Conservation (phyloP, 352 stramenopile genomes). For the Aphanomyces invadans region DNA sequence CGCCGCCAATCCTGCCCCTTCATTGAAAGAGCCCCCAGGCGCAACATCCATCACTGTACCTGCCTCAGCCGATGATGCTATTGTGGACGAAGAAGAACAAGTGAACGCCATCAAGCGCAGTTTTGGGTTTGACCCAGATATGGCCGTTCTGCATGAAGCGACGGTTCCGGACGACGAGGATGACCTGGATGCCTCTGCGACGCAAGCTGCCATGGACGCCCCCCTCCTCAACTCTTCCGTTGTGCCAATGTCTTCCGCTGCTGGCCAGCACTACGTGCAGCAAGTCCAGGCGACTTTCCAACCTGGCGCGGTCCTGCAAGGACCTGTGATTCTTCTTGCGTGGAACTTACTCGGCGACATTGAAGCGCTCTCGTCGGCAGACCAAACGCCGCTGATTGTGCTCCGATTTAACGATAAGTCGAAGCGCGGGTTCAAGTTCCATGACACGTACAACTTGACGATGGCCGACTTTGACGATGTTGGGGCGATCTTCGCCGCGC, state of each 20-base stretch:
- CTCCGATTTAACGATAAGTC: constrained; percentile 77
- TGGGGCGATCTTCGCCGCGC: constrained; percentile 67
- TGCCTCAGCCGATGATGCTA: constrained; percentile 45
- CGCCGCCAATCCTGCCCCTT: not conserved
- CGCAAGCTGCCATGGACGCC: constrained; percentile 6
- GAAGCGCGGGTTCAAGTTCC: constrained; percentile 78
- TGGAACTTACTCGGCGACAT: constrained; percentile 78
- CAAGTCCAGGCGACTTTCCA: constrained; percentile 41
- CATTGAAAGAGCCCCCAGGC: too few relatives aligned
- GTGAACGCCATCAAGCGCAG: constrained; percentile 78
- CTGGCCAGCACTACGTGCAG: too few relatives aligned
- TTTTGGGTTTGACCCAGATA: constrained; percentile 57
- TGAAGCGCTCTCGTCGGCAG: constrained; percentile 50
- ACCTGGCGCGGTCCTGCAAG: constrained; percentile 41
- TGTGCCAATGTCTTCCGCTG: constrained; percentile 24
- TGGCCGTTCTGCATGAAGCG: constrained; percentile 29
- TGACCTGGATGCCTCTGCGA: constrained; percentile 14
- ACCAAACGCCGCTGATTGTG: constrained; percentile 56
- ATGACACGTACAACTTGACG: constrained; percentile 74
- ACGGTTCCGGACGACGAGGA: not conserved
- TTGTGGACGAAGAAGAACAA: constrained; percentile 55
- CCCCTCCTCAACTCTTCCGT: constrained; percentile 1
- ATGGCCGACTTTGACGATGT: constrained; percentile 65
- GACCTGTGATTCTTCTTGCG: constrained; percentile 45
- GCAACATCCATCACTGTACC: too few relatives aligned